Base-by-base conservation (phyloP, 441 rosid species). In the Viola pubescens region DNA sequence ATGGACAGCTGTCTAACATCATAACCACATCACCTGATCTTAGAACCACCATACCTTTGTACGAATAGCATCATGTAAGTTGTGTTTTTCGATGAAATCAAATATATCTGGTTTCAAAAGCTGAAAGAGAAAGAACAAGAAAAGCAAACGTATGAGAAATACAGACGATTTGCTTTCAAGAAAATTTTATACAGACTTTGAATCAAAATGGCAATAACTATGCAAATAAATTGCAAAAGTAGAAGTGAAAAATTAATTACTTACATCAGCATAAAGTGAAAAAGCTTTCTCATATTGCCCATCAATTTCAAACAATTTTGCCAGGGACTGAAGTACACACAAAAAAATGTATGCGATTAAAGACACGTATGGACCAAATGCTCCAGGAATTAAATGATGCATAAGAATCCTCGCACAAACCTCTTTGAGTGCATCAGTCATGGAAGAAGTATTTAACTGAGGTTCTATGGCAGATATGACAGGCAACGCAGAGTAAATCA, bases 351-450 rank as follows among this genome's bases (percentile, higher is more conserved):
- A 42, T 44, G 34, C 44, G 52, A 72, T 63, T 66, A 62, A 54
- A 72, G 55, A 68, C 57, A 54, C 0, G 52, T 26, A 46, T 38
- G 47, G 56, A 52, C 46, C 57, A 66, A 72, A 62, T 63, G 37
- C 68, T 50, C 54, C 65, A 74, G 52, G 65, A 48, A 37, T 67
- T 65, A 58, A 38, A 52, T 46, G 49, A 72, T 8, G 55, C 26
- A 37, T 3, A 41, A 34, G 46, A 14, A 69, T 10, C 34, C 48
- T 58, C 62, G 59, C 38, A 65, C 73, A 39, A 16, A 91, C 99
- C 97, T 91, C 98, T 78, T 86, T 89, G 61, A 91, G 98, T 56
- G 88, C 88, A 71, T 94, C 86, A 16, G 96, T 94, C 96, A 94
- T 87, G 61, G 97, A 88, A 56, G 95, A 88, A 63, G 95, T 81